A percentile compares a stretch with the other conserved stretches of the same genome.
phyloP scores from a whole-genome alignment of 2,329 filamentous ascomycete species.

The Daldinia eschscholtzii region DNA sequence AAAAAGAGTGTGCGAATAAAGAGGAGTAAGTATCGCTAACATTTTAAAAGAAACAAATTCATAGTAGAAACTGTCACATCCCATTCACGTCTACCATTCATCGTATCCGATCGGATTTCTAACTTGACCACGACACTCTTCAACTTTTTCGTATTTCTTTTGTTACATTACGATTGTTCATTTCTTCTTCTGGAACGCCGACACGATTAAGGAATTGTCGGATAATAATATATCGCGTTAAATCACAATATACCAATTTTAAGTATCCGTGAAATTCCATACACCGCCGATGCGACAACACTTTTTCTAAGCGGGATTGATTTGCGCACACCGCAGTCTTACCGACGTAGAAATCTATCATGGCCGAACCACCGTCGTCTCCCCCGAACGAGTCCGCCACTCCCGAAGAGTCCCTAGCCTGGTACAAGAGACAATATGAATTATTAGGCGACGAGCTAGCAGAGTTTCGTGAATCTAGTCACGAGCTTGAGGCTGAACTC shows the following conservation, averaged over 20 bases:
- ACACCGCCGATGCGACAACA: constrained; percentile 45
- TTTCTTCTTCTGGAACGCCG: constrained; percentile 21
- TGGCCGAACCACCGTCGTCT: constrained; percentile 73
- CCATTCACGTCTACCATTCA: constrained; percentile 32
- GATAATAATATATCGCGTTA: constrained; percentile 28
- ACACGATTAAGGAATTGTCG: constrained; percentile 21
- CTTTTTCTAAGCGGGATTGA: constrained; percentile 36
- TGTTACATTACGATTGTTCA: constrained; percentile 33
- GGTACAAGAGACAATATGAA: constrained; percentile 98
- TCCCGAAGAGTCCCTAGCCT: constrained; percentile 82
- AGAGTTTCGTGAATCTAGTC: constrained; percentile 94
- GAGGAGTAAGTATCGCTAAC: constrained; percentile 25
- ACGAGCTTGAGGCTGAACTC: constrained; percentile 92
- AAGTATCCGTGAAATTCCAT: constrained; percentile 12
- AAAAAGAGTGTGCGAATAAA: constrained; percentile 30
- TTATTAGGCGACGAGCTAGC: constrained; percentile 89
- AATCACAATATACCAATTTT: constrained; percentile 15
- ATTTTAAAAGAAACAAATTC: constrained; percentile 25
- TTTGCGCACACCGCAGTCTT: constrained; percentile 39
- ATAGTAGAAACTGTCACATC: constrained; percentile 22
- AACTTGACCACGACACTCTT: constrained; percentile 24
- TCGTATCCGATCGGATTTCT: constrained; percentile 12
- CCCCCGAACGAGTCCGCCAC: constrained; percentile 68
- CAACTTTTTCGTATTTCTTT: constrained; percentile 26
- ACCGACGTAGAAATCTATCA: constrained; percentile 49